Base-by-base conservation (phyloP, 164 flowering plant species). In the Magnolia officinalis region DNA sequence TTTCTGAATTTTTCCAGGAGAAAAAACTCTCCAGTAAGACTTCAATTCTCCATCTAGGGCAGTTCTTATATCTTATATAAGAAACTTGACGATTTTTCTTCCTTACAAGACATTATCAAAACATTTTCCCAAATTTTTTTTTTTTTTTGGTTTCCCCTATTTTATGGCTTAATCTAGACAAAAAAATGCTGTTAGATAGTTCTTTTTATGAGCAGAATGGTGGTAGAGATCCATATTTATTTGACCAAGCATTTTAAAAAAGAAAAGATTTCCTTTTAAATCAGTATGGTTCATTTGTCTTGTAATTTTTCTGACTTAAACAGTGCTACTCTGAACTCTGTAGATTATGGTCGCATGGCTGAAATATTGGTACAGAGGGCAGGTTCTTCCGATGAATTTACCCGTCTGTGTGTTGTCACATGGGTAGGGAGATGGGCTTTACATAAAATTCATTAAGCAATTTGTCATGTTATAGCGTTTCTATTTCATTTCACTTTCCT, bases 341-440 rank as follows among this genome's bases (percentile, higher is more conserved):
- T 96, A 94, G 99, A 96, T 90, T 96, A 94, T 86, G 99, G 98
- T 79, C 97, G 98, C 81, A 94, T 96, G 98, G 99, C 99, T 81
- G 98, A 94, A 82, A 96, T 96, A 74, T 84, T 96, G 86, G 97
- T 94, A 14, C 97, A 90, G 79, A 92, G 99, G 84, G 99, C 98
- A 52, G 88, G 84, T 78, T 89, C 98, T 74, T 83, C 86, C 13
- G 97, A 96, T 87, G 97, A 90, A 80, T 96, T 94, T 85, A 96
- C 99, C 52, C 85, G 99, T 75, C 81, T 89, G 85, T 94, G 97
- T 72, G 92, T 96, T 58, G 88, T 96, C 66, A 94, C 98, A 55
- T 96, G 99, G 99, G 99, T 96, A 90, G 78, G 88, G 74, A 64
- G 68, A 76, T 63, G 26, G 29, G 10, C 59, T 26, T 23, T 45